Base-by-base conservation (phyloP, 176 grass and related monocot genomes). In the Puccinellia tenuiflora region DNA sequence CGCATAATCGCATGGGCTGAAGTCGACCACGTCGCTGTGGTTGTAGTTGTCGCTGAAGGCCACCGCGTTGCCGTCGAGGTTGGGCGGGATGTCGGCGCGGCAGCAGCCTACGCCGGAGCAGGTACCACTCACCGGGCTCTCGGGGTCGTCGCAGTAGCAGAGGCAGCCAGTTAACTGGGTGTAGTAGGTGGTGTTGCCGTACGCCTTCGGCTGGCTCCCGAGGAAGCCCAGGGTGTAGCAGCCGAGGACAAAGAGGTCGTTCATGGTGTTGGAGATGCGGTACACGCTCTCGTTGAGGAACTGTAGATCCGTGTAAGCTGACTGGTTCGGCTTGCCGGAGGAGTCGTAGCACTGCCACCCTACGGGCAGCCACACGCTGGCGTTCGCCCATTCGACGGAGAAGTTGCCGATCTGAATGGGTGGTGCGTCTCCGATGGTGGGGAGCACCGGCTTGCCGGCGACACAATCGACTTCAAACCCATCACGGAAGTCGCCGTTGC, bases 391-490 rank as follows among this genome's bases (percentile, higher is more conserved):
- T 3, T 0, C 0, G 75, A 85, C 37, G 20, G 63, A 70, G 20
- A 85, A 76, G 20, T 35, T 7, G 26, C 51, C 22, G 4, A 85
- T 28, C 0, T 7, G 25, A 14, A 68, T 26, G 18, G n/a, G 18
- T 13, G 0, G 20, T 0, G 3, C 35, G 4, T 7, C 6, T 20
- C 72, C 46, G 62, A 3, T 17, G 17, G 62, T 66, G 16, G 46
- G 17, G 1, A 77, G 61, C 5, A 16, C 10, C 7, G 81, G 83
- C 8, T 5, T 12, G 15, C 13, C 42, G 24, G 5, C 14, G 5
- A 84, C 57, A 24, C 90, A 92, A 11, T 3, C 43, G 64, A 92
- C 21, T 14, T 55, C 39, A 6, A 92, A 92, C 50, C 87, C 87
- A 0, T 13, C 0, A 14, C 25, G 81, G 76, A 26, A 88, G 78